Base-by-base conservation (phyloP, 192 early-diverging fungal species). In the Pilaira anomala region DNA sequence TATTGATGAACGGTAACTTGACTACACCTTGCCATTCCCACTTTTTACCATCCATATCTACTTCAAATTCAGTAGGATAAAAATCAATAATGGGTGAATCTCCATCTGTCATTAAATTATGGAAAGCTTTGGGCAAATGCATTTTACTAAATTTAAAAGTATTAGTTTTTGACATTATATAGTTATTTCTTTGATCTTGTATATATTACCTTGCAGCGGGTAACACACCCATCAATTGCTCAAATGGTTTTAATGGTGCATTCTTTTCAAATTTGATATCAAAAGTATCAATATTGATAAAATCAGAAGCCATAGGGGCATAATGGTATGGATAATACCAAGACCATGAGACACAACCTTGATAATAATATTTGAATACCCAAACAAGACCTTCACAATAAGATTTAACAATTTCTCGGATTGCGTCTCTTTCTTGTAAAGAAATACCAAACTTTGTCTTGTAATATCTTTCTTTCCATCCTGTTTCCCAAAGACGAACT, bases 301-400 rank as follows among this genome's bases (percentile, higher is more conserved):
- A 88, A 71, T 98, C 94, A 0, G 85, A 87, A 3, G 89, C 87
- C 60, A 92, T 76, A 1, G 95, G 95, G 19, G 96, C 89, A 67
- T 98, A 99, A 79, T 97, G 92, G 74, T 92, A 98, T 6, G 96
- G 96, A 63, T 92, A 99, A 80, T 91, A 99, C 96, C 96, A 99
- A 36, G 80, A 86, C 97, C 97, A 99, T 16, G 96, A 97, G 22
- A 82, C 87, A 60, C 93, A 93, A 3, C 95, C 95, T 62, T 88
- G 84, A 76, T 93, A 96, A 73, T 99, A 99, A 73, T 99, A 99
- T 56, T 86, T 77, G 46, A 96, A 84, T 33, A 98, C 94, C 97
- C 97, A 98, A 72, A 92, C 95, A 25, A 98, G 76, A 18, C 97
- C 96, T 70, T 97, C 93, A 49, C 96, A 84, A 69, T 99, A 99